phyloP scores from a whole-genome alignment of 345 rosid genomes.

The Geranium rotundifolium region DNA sequence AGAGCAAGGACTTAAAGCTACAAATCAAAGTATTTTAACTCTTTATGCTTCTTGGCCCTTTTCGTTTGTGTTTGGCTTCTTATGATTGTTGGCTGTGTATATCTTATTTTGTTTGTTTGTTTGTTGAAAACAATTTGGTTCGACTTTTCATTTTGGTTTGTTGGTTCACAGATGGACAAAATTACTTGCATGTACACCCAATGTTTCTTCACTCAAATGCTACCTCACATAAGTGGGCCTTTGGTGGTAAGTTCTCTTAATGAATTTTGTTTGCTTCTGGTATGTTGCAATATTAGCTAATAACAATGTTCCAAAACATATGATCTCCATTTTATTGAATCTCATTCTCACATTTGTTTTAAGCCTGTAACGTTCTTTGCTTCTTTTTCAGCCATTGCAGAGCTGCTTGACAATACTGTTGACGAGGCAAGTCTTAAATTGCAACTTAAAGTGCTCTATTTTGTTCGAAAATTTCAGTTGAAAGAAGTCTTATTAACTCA shows the following conservation, averaged over 20 bases:
- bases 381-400: slow-evolving; percentile 69
- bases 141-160: not conserved
- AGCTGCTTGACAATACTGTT: slow-evolving; percentile 86
- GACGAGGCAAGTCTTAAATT: slow-evolving; percentile 63
- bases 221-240: slow-evolving; percentile 97
- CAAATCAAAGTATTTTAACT: slow-evolving; percentile 46
- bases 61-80: not conserved
- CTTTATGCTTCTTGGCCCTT: slow-evolving; percentile 2
- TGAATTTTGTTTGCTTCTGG: not conserved
- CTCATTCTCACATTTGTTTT: not conserved
- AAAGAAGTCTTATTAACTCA: not conserved
- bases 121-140: not conserved
- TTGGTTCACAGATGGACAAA: slow-evolving; percentile 47
- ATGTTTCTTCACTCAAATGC: slow-evolving; percentile 99
- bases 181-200: slow-evolving; percentile 82
- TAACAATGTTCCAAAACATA: not conserved
- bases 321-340: not conserved
- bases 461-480: no score
- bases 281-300: not conserved
- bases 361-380: slow-evolving; percentile 8
- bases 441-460: not conserved
- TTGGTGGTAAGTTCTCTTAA: slow-evolving; percentile 60
- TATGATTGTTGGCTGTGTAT: no score
- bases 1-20: slow-evolving; percentile 32
- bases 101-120: not conserved